These are phyloP conservation scores for Citrus australasica DNA, from an alignment of 345 rosid species.

Conservation along the genomic window DNA sequence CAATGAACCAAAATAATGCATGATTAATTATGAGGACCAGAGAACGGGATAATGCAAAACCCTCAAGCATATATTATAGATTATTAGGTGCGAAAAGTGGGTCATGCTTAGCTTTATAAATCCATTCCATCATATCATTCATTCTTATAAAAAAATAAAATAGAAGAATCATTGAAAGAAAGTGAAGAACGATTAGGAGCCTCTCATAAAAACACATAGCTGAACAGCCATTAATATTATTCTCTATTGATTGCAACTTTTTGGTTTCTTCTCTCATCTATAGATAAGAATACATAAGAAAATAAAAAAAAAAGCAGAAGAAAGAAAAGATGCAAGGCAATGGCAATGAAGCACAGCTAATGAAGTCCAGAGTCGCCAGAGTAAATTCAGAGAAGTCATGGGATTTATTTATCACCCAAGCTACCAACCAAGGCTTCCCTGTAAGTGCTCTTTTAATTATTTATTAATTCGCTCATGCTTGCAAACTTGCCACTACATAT, in stretches of 20 bases:
- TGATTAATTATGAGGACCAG: background rate
- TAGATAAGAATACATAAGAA: background rate
- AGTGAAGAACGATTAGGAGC: background rate
- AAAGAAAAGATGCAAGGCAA: slow-evolving; percentile 15
- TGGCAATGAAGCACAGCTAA: background rate
- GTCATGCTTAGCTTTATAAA: slow-evolving; percentile 6
- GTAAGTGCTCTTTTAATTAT: slow-evolving; percentile 15
- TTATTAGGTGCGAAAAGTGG: slow-evolving; percentile 10
- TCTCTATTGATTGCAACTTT: background rate
- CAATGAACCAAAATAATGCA: background rate
- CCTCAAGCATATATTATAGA: background rate
- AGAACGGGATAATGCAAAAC: slow-evolving; percentile 12
- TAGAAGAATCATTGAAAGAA: background rate
- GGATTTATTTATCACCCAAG: slow-evolving; percentile 33
- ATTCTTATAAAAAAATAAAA: background rate
- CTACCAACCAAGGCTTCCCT: slow-evolving; percentile 26
- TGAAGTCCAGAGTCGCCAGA: slow-evolving; percentile 36
- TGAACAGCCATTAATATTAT: background rate
- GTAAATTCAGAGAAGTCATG: slow-evolving; percentile 35
- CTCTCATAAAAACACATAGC: background rate
- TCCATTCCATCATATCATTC: background rate
- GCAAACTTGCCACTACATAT: background rate
- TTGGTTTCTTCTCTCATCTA: background rate
- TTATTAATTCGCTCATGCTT: background rate
- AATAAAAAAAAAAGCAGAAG: background rate